Base-by-base conservation (phyloP, 805 yeast genomes). In the Saccharomycopsis capsularis region DNA sequence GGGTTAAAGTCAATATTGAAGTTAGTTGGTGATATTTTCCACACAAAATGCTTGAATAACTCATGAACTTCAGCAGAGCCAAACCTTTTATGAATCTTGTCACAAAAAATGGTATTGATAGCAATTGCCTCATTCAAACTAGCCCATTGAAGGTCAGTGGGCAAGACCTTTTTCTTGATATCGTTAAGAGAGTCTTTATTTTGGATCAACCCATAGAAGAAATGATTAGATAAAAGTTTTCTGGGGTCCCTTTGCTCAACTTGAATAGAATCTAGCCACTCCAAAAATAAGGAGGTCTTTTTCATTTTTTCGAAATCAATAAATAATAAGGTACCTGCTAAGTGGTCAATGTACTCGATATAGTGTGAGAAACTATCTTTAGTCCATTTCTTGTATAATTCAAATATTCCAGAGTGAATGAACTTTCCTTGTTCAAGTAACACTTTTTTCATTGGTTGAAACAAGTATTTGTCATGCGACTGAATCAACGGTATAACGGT, bases 291-390 rank as follows among this genome's bases (percentile, higher is more conserved):
- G 11, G 53, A 49, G 19, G 40, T 23, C 18, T 42, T 42, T 32
- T 52, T 52, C 36, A 46, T 42, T 24, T 50, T 48, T 19, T 52
- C 55, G 43, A 52, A 44, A 24, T 52, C 50, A 34, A 48, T 35
- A 5, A 52, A 52, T 11, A 52, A 42, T 13, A 39, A 13, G 18
- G 42, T 43, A n/a, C 40, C 45, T 39, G 55, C 53, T 16, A 52
- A 46, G 13, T 25, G 27, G 41, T 52, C 52, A 34, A 52, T 48
- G 27, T 52, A 52, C 21, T 46, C 41, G 13, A 50, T 30, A 18
- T 52, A 52, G 22, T 18, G 19, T 3, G 44, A 42, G 25, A 49
- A 46, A n/a, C 37, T 27, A n/a, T 32, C 40, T 19, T 41, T 45
- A n/a, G 53, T 46, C 55, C 55, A 52, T 11, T 21, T 32, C 30